Percentiles rank a stretch among this genome's conserved stretches.
phyloP scores from a whole-genome alignment of 352 stramenopile species.

The Lagenidium giganteum region DNA sequence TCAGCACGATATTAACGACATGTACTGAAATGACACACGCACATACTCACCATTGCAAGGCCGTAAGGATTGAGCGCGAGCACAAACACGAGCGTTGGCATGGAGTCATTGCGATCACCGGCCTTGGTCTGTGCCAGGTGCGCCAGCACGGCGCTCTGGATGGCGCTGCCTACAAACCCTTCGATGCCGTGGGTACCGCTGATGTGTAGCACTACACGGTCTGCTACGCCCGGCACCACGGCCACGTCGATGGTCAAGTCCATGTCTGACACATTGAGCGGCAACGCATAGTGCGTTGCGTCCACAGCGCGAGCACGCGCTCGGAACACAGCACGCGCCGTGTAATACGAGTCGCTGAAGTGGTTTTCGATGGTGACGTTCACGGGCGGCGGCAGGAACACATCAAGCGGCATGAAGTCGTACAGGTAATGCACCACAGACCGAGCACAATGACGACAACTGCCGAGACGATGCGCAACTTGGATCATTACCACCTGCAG shows the following conservation, averaged over 20 bases:
- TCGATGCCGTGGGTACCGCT: constrained; percentile 48
- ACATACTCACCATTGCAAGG: constrained; percentile 39
- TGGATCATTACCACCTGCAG: no score
- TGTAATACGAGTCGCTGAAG: constrained; percentile 28
- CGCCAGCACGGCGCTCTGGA: constrained; percentile 22
- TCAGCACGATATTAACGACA: background rate
- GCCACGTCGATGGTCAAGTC: constrained; percentile 36
- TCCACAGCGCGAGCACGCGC: constrained; percentile 4
- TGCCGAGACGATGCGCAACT: no score
- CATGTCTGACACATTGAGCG: constrained; percentile 11
- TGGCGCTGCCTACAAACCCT: constrained; percentile 39
- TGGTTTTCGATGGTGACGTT: constrained; percentile 12
- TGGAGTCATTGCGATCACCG: no score
- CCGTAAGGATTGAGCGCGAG: constrained; percentile 83
- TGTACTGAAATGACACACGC: background rate
- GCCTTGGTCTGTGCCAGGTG: background rate
- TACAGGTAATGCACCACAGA: no score
- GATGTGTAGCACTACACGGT: constrained; percentile 28
- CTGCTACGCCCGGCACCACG: constrained; percentile 15
- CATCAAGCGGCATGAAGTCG: constrained; percentile 18
- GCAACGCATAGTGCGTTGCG: constrained; percentile 18
- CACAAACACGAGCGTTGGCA: constrained; percentile 65
- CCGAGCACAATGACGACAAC: no score
- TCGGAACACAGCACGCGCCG: constrained; percentile 26
- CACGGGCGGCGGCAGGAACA: constrained; percentile 8